Evolutionary conservation across 441 rosid species (phyloP).

Genomic region (Manihot esculenta): DNA sequence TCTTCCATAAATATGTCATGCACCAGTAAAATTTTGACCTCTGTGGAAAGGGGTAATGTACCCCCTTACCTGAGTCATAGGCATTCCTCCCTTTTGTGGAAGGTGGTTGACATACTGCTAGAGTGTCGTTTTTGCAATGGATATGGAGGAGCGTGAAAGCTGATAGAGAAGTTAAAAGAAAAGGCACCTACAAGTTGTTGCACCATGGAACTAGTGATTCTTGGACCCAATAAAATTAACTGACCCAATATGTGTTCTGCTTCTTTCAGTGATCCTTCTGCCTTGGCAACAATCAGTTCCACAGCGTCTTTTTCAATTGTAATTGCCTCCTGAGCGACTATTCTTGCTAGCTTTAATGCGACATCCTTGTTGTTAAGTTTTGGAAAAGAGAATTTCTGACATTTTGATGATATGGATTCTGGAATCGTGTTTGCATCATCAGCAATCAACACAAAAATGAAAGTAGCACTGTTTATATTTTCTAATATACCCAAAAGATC

Average conservation of each 20-base stretch:
- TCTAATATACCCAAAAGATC: slow-evolving; percentile 11
- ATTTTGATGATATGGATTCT: slow-evolving; percentile 4
- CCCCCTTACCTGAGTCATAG: too few relatives aligned
- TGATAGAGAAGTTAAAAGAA: too few relatives aligned
- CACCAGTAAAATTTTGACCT: too few relatives aligned
- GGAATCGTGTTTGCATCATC: slow-evolving; percentile 8
- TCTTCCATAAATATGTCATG: too few relatives aligned
- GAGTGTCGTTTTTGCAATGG: background rate
- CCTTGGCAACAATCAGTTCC: slow-evolving; percentile 6
- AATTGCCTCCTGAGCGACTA: background rate
- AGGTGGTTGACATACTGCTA: background rate
- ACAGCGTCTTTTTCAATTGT: slow-evolving; percentile 5
- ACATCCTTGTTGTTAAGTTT: background rate
- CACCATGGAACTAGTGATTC: slow-evolving; percentile 5
- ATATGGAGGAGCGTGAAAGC: background rate
- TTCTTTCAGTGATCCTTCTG: slow-evolving; percentile 13
- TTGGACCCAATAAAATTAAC: slow-evolving; percentile 7
- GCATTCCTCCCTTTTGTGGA: too few relatives aligned
- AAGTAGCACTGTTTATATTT: background rate
- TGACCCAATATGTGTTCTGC: slow-evolving; percentile 12
- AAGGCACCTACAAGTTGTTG: slow-evolving; percentile 11
- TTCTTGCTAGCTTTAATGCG: slow-evolving; percentile 9
- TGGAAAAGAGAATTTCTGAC: slow-evolving; percentile 10
- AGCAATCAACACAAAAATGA: slow-evolving; percentile 9
- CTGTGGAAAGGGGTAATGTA: too few relatives aligned